A percentile compares a stretch with the other conserved stretches of the same genome.
Evolutionary conservation across 257 asterid genomes (phyloP).

Genomic region (Forsythia viridissima): DNA sequence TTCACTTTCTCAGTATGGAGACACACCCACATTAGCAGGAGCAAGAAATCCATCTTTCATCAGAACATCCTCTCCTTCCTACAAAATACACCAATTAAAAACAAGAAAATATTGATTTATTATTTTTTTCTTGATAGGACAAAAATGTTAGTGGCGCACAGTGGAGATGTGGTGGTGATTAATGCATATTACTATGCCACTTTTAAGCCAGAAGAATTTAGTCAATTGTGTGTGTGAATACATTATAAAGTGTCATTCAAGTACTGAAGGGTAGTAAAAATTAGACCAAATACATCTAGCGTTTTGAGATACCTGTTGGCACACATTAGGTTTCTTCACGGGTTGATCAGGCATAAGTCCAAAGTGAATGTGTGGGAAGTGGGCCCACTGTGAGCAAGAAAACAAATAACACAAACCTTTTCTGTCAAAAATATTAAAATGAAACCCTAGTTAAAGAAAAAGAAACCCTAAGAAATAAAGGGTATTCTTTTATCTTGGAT

Average conservation of each 20-base stretch:
- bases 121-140: no score
- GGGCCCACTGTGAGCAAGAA: slow-evolving; percentile 85
- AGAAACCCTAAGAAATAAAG: background rate
- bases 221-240: background rate
- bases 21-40: slow-evolving; percentile 77
- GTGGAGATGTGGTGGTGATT: no score
- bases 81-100: slow-evolving; percentile 1
- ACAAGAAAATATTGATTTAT: background rate
- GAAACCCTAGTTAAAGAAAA: slow-evolving; percentile 27
- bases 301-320: slow-evolving; percentile 82
- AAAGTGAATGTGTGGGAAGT: slow-evolving; percentile 98
- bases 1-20: slow-evolving; percentile 62
- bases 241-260: background rate
- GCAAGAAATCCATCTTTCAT: slow-evolving; percentile 91
- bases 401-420: slow-evolving; percentile 21
- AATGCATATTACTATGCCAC: background rate
- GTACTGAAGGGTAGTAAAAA: background rate
- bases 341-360: slow-evolving; percentile 99
- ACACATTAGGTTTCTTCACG: slow-evolving; percentile 93
- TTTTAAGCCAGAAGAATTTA: background rate
- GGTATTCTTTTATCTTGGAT: slow-evolving; percentile 39
- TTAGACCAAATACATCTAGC: slow-evolving; percentile 32
- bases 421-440: background rate
- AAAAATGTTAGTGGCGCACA: no score
- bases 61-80: slow-evolving; percentile 92